Base-by-base conservation (phyloP, 176 grass and related monocot species). In the Echinochloa phyllopogon region DNA sequence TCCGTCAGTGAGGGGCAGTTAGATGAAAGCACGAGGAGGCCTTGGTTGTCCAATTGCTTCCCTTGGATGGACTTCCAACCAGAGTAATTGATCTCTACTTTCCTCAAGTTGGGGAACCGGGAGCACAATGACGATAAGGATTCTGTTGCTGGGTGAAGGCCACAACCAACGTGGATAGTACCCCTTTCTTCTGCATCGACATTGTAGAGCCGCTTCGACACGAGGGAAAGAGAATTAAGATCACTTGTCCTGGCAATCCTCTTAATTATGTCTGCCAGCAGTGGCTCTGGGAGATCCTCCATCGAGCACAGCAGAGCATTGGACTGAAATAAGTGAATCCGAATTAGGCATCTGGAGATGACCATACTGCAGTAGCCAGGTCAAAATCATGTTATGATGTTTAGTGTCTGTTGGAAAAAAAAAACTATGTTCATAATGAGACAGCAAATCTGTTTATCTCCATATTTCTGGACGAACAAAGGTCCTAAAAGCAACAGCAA, bases 61-160 rank as follows among this genome's bases (percentile, higher is more conserved):
- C 79, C 87, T 6, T 45, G 20, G 40, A 69, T 65, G 6, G 81
- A 92, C 9, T 70, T 94, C 89, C 89, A 90, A 61, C 82, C 84
- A 59, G 87, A 89, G 70, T 97, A 97, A 61, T 68, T 17, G n/a
- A 94, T 97, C 68, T 97, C 94, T 9, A 94, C 58, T 79, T 90
- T 97, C 62, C 24, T 69, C 82, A 94, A 49, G 62, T 94, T 97
- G 11, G 82, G 60, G 39, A 92, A 94, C 9, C 85, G 74, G 5
- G 27, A 37, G 44, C 85, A 97, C 36, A 94, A 49, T 6, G 74
- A 84, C 50, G 57, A 18, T 50, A 97, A 65, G 38, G 79, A 82
- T 77, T 94, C 79, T 16, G 50, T 86, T 37, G 87, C 76, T 40
- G 83, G 83, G 65, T 90, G 37, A 17, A 94, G 81, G 11, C 78